Conservation (phyloP, 2,329 filamentous ascomycete genomes). For the Alternaria sp. region DNA sequence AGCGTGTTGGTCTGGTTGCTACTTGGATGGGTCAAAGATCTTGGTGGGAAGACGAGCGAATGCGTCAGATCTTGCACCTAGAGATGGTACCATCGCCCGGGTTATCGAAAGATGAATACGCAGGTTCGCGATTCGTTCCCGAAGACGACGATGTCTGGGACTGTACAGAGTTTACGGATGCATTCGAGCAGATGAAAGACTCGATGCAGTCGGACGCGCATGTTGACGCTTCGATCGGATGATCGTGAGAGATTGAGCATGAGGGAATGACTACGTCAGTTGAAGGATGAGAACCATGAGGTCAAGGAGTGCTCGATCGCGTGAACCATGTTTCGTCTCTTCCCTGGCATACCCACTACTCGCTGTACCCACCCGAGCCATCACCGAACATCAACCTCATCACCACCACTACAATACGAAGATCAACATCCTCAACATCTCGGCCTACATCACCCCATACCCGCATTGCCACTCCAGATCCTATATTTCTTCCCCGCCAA, state of each 20-base stretch:
- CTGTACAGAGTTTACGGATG: conserved; percentile 34
- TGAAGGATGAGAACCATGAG: not conserved
- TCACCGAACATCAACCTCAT: not conserved
- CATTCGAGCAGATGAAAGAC: conserved; percentile 28
- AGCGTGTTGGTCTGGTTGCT: conserved; percentile 38
- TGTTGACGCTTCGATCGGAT: not conserved
- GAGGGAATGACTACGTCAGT: not conserved
- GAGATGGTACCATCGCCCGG: conserved; percentile 31
- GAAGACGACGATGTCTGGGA: conserved; percentile 40
- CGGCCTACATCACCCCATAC: not conserved
- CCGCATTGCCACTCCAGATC: not conserved
- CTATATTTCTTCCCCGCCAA: not conserved
- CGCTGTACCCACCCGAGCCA: not conserved
- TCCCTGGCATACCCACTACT: not conserved
- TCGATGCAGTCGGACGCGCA: not conserved
- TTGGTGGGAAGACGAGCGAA: conserved; percentile 29
- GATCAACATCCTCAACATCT: not conserved
- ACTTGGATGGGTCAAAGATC: conserved; percentile 37
- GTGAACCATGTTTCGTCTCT: not conserved
- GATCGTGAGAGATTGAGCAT: not conserved
- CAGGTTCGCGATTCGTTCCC: conserved; percentile 31
- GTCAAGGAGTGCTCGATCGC: not conserved
- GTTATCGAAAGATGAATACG: conserved; percentile 25
- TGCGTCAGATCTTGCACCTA: conserved; percentile 36
- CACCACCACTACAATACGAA: not conserved